Base-by-base conservation (phyloP, 2,329 filamentous ascomycete species). In the Fusarium torreyae region DNA sequence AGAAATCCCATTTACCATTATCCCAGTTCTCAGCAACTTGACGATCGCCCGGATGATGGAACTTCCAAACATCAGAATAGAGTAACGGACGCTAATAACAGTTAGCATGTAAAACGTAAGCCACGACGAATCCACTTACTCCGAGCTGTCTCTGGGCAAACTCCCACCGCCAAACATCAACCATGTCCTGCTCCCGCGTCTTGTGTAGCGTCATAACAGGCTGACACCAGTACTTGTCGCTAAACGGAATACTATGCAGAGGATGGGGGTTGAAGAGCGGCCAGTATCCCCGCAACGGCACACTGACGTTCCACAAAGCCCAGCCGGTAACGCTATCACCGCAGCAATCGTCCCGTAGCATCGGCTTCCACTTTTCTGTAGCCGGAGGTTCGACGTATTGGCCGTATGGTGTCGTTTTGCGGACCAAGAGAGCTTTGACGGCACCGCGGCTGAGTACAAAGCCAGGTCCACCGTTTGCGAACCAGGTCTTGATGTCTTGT, bases 291-390 rank as follows among this genome's bases (percentile, higher is more conserved):
- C 80, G 82, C 60, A 87, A 54, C 6, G 77, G 70, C 11, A 87
- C 78, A 1, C 82, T 82, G 20, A 79, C 81, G 40, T 83, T 79
- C 64, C 78, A 79, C 44, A 87, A 68, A 7, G 80, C 81, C 76
- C 80, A 84, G 5, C 85, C 85, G 5, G 87, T 74, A 8, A 87
- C 80, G 40, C 83, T 84, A 55, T 87, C 85, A 7, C 85, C 85
- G 50, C 85, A 86, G 73, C 84, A 87, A 60, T 89, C 86, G 14
- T 79, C 69, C 31, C 77, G 77, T 22, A 85, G 76, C 36, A 81
- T 64, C 7, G 80, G 75, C 45, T 83, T 76, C 77, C 81, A 85
- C 61, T 77, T 78, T 55, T 80, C 73, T 34, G 74, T 78, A 39
- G 79, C 63, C n/a, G 81, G 74, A 2, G 77, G 74, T 8, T 84